Evolutionary conservation across 75 land plant species (phyloP).

Genomic region (Pseudotsuga menziesii): DNA sequence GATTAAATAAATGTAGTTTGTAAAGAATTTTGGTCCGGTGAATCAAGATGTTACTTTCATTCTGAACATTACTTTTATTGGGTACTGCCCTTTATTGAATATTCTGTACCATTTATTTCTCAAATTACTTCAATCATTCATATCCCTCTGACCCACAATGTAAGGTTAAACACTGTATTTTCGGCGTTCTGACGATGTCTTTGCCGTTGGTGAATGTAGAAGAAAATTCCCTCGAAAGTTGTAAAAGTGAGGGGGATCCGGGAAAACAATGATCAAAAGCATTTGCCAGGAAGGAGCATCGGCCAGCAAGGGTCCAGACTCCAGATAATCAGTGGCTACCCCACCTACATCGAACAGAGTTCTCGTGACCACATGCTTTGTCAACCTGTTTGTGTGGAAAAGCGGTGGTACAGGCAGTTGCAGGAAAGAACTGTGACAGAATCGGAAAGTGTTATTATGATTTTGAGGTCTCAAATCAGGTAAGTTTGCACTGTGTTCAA

Average conservation of each 20-base stretch:
- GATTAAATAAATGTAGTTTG: no score
- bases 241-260: not conserved
- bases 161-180: no score
- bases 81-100: no score
- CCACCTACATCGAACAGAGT: not conserved
- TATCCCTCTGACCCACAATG: no score
- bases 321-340: not conserved
- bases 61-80: no score
- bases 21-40: no score
- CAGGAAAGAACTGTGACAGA: not conserved
- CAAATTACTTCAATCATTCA: no score
- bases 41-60: no score
- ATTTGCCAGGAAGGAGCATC: not conserved
- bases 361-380: not conserved
- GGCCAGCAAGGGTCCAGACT: conserved; percentile 5
- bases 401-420: not conserved
- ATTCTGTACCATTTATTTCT: no score
- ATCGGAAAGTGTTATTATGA: not conserved
- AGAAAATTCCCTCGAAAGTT: not conserved
- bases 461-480: not conserved
- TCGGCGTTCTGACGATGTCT: no score
- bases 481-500: not conserved
- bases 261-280: not conserved
- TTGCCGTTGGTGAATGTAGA: no score
- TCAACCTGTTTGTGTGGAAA: not conserved